Evolutionary conservation across 2,329 filamentous ascomycete genomes (phyloP).

Genomic region (Pseudopithomyces maydicus): DNA sequence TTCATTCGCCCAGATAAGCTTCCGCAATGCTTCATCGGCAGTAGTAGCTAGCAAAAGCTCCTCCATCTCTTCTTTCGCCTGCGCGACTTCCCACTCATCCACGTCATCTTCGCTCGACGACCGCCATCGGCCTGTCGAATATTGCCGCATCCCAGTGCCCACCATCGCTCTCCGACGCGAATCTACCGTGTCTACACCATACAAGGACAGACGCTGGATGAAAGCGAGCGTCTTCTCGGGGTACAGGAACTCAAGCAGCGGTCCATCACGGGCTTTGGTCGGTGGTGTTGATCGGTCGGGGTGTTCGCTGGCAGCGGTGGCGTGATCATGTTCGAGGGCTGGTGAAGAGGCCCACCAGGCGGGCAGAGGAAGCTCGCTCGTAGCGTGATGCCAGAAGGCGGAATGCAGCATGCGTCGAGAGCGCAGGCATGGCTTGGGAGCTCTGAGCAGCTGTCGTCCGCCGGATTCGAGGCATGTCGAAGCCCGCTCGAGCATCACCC

Average conservation of each 20-base stretch:
- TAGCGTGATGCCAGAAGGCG: slow-evolving; percentile 61
- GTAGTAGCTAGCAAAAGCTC: slow-evolving; percentile 19
- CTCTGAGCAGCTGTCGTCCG: slow-evolving; percentile 57
- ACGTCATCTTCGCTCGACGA: slow-evolving; percentile 13
- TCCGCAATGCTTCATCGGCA: slow-evolving; percentile 23
- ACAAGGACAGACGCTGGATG: slow-evolving; percentile 33
- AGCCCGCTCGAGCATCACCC: slow-evolving; percentile 63
- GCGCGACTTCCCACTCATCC: slow-evolving; percentile 12
- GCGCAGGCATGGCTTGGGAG: slow-evolving; percentile 43
- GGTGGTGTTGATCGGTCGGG: slow-evolving; percentile 8
- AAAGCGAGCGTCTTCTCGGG: slow-evolving; percentile 51
- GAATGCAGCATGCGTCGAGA: slow-evolving; percentile 59
- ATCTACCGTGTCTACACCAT: slow-evolving; percentile 29
- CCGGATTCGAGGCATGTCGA: slow-evolving; percentile 63
- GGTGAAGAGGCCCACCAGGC: slow-evolving; percentile 32
- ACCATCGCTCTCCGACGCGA: slow-evolving; percentile 26
- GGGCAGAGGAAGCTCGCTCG: slow-evolving; percentile 51
- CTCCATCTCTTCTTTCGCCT: slow-evolving; percentile 26
- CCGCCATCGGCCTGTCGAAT: slow-evolving; percentile 26
- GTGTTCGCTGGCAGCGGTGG: slow-evolving; percentile 18
- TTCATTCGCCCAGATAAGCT: slow-evolving; percentile 18
- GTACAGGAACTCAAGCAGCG: slow-evolving; percentile 55
- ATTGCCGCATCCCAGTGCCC: slow-evolving; percentile 30
- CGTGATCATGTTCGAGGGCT: slow-evolving; percentile 8
- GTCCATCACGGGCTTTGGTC: slow-evolving; percentile 11